Base-by-base conservation (phyloP, 1,284 basidiomycete genomes). In the Cystobasidium slooffiae region DNA sequence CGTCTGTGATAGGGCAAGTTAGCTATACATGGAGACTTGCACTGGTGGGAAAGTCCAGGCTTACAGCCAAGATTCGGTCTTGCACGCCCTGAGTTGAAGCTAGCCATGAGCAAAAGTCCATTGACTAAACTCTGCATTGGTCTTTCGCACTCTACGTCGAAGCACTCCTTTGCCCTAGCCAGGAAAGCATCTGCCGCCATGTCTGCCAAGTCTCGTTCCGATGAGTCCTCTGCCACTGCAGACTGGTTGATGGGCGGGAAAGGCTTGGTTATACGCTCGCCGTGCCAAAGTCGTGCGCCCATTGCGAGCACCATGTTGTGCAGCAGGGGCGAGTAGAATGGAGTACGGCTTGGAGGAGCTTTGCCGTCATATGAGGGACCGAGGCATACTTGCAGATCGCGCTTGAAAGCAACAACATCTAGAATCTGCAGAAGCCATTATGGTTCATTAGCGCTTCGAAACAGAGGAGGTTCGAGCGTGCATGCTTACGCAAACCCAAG, bases 311-410 rank as follows among this genome's bases (percentile, higher is more conserved):
- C 82, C 3, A 87, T 84, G 78, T 90, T 90, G 82, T 91, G 90
- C 3, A 90, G 83, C 84, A 90, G 87, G 0, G 89, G 88, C 0
- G 88, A 88, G 81, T 90, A 91, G 77, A 88, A 86, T 0, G 88
- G 84, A 0, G 86, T 86, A 66, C 85, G 85, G 0, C 85, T 83
- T 8, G 84, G 82, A 0, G 83, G 77, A 7, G 37, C 10, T 10
- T 64, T 24, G 12, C 46, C 20, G 14, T 49, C 24, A 20, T 41
- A 24, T 14, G 44, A 20, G 22, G 62, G 51, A 7, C 65, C 44
- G 1, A 88, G 69, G 20, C 65, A 72, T 22, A 78, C 76, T 44
- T 79, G 79, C 51, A 79, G 61, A 24, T 70, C 65, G 24, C 74
- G 73, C 31, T 56, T 66, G 63, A 79, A 62, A 7, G 53, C 68